These are phyloP conservation scores for Cordyceps tenuipes DNA, from an alignment of 2,329 filamentous ascomycete species.

Conservation along the genomic window DNA sequence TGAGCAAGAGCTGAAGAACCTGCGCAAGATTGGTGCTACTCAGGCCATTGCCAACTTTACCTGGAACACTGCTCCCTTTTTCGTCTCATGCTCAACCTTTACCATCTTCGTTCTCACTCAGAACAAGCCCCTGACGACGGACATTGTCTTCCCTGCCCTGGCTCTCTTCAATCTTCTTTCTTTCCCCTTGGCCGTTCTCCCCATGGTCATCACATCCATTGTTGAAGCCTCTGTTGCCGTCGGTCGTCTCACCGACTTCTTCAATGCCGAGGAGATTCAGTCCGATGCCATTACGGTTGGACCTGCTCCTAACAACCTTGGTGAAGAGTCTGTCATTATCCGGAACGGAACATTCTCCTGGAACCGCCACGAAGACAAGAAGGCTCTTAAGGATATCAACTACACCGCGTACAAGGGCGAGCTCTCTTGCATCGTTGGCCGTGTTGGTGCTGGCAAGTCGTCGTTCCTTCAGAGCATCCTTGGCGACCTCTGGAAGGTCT, in stretches of 20 bases:
- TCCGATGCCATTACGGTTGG: slow-evolving; percentile 66
- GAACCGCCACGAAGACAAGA: slow-evolving; percentile 70
- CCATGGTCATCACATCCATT: slow-evolving; percentile 96
- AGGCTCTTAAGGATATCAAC: slow-evolving; percentile 72
- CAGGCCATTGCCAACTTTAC: slow-evolving; percentile 96
- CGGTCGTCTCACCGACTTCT: slow-evolving; percentile 72
- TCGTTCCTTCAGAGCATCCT: slow-evolving; percentile 83
- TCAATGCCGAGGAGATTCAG: slow-evolving; percentile 85
- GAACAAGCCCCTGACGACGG: slow-evolving; percentile 74
- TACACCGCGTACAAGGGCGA: slow-evolving; percentile 89
- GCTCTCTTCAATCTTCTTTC: slow-evolving; percentile 94
- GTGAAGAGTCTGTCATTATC: slow-evolving; percentile 80
- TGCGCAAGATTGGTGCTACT: slow-evolving; percentile 90
- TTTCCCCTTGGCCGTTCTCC: slow-evolving; percentile 86
- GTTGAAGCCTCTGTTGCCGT: slow-evolving; percentile 95
- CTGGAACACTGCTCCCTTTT: slow-evolving; percentile 94
- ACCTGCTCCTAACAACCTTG: slow-evolving; percentile 62
- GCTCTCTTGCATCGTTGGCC: slow-evolving; percentile 83
- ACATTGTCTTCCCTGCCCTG: slow-evolving; percentile 87
- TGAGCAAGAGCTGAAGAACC: slow-evolving; percentile 87
- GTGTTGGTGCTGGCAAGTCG: slow-evolving; percentile 92
- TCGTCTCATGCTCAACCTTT: slow-evolving; percentile 96
- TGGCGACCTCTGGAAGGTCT: slow-evolving; percentile 84
- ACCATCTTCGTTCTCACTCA: slow-evolving; percentile 85
- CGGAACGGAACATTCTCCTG: slow-evolving; percentile 86